A percentile compares a stretch with the other conserved stretches of the same genome.
Evolutionary conservation across 2,329 filamentous ascomycete species (phyloP).

Genomic region (Aspergillus eucalypticola): DNA sequence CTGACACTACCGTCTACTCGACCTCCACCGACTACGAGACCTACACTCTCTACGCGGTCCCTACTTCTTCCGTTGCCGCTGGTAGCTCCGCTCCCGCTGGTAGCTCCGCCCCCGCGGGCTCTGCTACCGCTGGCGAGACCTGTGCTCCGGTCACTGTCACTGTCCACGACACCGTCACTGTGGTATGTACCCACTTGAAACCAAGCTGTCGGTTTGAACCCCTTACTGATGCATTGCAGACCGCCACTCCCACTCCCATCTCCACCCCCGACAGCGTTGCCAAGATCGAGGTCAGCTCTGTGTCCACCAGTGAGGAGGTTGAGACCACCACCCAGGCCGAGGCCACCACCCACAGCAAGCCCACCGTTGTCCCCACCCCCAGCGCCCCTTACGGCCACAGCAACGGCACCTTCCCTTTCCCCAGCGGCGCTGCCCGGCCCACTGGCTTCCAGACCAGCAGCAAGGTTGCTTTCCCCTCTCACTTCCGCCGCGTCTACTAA

Average conservation of each 20-base stretch:
- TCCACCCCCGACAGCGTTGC: conserved; percentile 13
- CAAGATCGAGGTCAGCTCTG: conserved; percentile 1
- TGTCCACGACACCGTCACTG: conserved; percentile 37
- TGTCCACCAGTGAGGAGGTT: neutral
- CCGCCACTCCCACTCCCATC: conserved; percentile 11
- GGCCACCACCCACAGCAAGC: conserved; percentile 8
- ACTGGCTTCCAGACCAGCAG: conserved; percentile 37
- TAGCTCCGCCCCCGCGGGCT: conserved; percentile 9
- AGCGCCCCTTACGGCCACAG: conserved; percentile 14
- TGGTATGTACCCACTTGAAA: conserved; percentile 27
- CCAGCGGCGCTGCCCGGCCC: conserved; percentile 23
- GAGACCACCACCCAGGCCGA: conserved; percentile 6
- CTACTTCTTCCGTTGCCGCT: conserved; percentile 18
- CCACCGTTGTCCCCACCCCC: conserved; percentile 17
- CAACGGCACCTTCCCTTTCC: conserved; percentile 22
- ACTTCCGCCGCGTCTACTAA: conserved; percentile 30
- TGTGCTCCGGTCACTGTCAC: conserved; percentile 33
- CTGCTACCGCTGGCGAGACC: conserved; percentile 3
- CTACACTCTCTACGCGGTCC: conserved; percentile 26
- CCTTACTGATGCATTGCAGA: conserved; percentile 12
- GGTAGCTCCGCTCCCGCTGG: conserved; percentile 11
- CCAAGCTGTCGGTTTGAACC: too few relatives aligned
- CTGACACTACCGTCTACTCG: conserved; percentile 34
- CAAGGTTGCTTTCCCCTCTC: conserved; percentile 23
- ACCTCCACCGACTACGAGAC: conserved; percentile 17